A percentile compares a stretch with the other conserved stretches of the same genome.
phyloP scores from a whole-genome alignment of 371 early-diverging fungal genomes.

The Lichtheimia corymbifera region DNA sequence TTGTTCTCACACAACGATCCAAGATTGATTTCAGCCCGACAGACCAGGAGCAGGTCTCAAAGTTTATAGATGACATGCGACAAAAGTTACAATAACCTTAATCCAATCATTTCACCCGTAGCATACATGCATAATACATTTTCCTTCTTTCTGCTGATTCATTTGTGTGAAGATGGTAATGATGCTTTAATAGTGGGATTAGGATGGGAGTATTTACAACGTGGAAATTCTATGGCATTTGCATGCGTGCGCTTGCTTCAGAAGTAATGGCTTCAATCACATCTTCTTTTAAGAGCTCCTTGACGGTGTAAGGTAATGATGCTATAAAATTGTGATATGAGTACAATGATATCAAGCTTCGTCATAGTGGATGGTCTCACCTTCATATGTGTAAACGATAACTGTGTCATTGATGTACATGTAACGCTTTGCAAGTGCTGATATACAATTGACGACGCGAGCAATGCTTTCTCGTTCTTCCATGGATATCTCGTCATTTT shows the following conservation, averaged over 20 bases:
- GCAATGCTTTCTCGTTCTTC: constrained; percentile 81
- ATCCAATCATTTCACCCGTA: neutral
- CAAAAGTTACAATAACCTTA: constrained; percentile 15
- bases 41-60: constrained; percentile 15
- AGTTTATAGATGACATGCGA: constrained; percentile 16
- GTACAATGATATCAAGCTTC: neutral
- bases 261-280: constrained; percentile 58
- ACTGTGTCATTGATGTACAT: constrained; percentile 84
- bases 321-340: constrained; percentile 36
- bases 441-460: constrained; percentile 84
- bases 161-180: neutral
- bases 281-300: constrained; percentile 62
- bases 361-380: constrained; percentile 12
- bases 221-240: constrained; percentile 2
- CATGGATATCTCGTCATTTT: constrained; percentile 73
- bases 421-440: constrained; percentile 73
- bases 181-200: constrained; percentile 1
- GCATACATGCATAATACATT: neutral
- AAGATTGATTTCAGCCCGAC: constrained; percentile 20
- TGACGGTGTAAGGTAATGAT: constrained; percentile 64
- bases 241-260: constrained; percentile 46
- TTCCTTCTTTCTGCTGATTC: too few species aligned
- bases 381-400: constrained; percentile 86
- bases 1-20: constrained; percentile 18
- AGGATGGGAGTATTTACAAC: constrained; percentile 4